Percentiles rank a stretch among this genome's conserved stretches.
These are phyloP conservation scores for Calendula officinalis DNA, from an alignment of 129 eudicot genomes.

Conservation along the genomic window DNA sequence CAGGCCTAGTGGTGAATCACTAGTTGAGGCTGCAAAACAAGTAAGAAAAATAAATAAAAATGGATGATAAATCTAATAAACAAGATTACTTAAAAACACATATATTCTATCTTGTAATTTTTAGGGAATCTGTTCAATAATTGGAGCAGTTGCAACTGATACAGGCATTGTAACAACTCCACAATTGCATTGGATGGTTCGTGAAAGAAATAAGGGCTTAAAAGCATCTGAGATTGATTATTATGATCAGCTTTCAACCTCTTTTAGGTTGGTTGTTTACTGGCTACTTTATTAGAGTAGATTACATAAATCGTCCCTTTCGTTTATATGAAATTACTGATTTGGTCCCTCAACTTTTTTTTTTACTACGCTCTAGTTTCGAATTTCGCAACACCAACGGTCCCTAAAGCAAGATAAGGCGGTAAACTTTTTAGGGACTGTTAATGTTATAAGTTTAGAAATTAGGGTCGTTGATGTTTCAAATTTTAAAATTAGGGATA, in stretches of 20 bases:
- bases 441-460: no score
- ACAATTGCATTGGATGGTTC: conserved; percentile 97
- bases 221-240: conserved; percentile 61
- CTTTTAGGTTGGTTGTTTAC: conserved; percentile 57
- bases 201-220: conserved; percentile 58
- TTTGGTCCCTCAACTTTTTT: background rate
- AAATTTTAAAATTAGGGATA: no score
- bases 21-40: conserved; percentile 79
- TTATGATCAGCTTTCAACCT: conserved; percentile 52
- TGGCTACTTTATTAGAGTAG: background rate
- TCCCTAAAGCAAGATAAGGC: no score
- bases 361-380: no score
- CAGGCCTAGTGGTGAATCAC: conserved; percentile 86
- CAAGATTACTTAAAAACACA: no score
- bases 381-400: no score
- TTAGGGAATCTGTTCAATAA: conserved; percentile 77
- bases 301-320: background rate
- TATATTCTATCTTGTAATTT: background rate
- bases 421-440: no score
- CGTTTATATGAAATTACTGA: background rate
- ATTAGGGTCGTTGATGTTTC: no score
- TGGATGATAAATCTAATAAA: background rate
- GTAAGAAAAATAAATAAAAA: conserved; percentile 34
- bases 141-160: conserved; percentile 57
- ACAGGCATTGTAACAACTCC: conserved; percentile 88